Evolutionary conservation across 352 stramenopile genomes (phyloP).

Genomic region (Saprolegnia diclina): DNA sequence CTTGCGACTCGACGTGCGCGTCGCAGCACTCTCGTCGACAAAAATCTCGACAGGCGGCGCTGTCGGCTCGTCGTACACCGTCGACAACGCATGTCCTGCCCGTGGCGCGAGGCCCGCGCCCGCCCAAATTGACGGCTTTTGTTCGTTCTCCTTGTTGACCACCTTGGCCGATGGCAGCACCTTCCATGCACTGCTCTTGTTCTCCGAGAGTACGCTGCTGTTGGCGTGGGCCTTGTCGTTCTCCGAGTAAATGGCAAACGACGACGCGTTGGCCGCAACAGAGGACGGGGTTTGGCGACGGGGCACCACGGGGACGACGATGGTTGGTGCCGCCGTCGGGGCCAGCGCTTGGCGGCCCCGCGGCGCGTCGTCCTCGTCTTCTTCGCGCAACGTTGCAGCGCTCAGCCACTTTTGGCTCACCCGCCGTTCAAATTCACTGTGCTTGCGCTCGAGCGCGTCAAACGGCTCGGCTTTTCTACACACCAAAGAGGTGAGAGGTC

Average conservation of each 20-base stretch:
- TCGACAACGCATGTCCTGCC: neutral
- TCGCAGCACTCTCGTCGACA: neutral
- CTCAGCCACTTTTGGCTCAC: constrained; percentile 25
- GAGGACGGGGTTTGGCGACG: neutral
- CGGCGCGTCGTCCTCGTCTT: neutral
- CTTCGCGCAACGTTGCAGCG: neutral
- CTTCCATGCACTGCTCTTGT: neutral
- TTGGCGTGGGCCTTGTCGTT: neutral
- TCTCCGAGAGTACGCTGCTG: neutral
- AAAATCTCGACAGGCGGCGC: neutral
- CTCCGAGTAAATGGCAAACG: constrained; percentile 15
- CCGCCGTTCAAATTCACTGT: constrained; percentile 24
- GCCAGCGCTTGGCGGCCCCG: too few species aligned
- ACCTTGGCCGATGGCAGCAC: neutral
- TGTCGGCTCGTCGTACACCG: neutral
- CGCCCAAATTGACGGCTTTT: neutral
- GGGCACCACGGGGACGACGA: neutral
- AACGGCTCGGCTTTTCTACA: constrained; percentile 28
- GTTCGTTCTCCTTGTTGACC: neutral
- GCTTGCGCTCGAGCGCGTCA: constrained; percentile 22
- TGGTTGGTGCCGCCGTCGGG: neutral
- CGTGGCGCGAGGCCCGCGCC: neutral
- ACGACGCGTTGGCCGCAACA: neutral
- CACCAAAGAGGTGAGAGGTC: neutral
- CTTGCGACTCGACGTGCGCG: neutral